These are phyloP conservation scores for Hippophae rhamnoides DNA, from an alignment of 306 rosid genomes.

Conservation along the genomic window DNA sequence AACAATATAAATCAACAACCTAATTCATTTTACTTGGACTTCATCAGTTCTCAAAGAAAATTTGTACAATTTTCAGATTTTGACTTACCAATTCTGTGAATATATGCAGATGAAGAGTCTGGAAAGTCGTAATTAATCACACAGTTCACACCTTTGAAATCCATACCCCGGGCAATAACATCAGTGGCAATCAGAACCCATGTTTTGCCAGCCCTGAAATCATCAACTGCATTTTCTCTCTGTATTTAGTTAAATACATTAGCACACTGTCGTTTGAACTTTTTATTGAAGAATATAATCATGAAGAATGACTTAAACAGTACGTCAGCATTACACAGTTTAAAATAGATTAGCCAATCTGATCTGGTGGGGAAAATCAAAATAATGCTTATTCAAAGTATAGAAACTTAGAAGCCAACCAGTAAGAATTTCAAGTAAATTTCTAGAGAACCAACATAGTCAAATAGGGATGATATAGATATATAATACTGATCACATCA, in stretches of 20 bases:
- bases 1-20: background rate
- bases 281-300: background rate
- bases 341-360: background rate
- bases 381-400: too few relatives aligned
- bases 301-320: conserved; percentile 3
- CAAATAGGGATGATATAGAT: too few relatives aligned
- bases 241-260: conserved; percentile 26
- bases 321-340: conserved; percentile 2
- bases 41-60: background rate
- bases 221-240: conserved; percentile 82
- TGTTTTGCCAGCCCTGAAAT: conserved; percentile 88
- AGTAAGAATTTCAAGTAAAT: too few relatives aligned
- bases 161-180: conserved; percentile 97
- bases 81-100: conserved; percentile 85
- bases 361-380: too few relatives aligned
- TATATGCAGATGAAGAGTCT: conserved; percentile 74
- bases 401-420: too few relatives aligned
- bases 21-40: background rate
- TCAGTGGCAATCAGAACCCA: conserved; percentile 98
- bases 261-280: conserved; percentile 8
- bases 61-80: background rate
- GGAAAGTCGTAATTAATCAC: conserved; percentile 95
- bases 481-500: too few relatives aligned
- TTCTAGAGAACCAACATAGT: too few relatives aligned
- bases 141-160: conserved; percentile 83